Evolutionary conservation across 1,284 basidiomycete species (phyloP), one percentile per base, ranked within the genome.

Genomic region (Sporisorium iseilematis-ciliati): DNA sequence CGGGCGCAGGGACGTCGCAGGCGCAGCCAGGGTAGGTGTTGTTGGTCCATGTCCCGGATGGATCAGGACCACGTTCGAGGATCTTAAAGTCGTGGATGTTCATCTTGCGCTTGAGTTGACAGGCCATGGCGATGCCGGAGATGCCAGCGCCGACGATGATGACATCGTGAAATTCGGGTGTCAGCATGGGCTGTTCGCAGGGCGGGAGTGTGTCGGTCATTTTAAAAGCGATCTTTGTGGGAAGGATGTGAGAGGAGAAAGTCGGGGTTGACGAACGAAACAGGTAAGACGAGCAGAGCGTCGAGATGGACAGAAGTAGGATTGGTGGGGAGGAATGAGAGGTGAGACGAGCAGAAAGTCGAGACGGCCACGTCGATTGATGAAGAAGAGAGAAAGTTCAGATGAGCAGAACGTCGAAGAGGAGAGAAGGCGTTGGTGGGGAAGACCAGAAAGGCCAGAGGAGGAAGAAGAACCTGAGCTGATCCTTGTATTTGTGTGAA

Each of bases 1-100:
- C 78, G n/a, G 81, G 69, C 1, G 79, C 77, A 7, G 83, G 83
- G 4, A 85, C 79, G 43, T 84, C 83, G 51, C 81, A 83, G 0
- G 77, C 82, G 43, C 74, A 76, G 14, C 79, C 80, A 0, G 83
- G 83, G 55, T 85, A 82, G 14, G 68, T 65, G 63, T 82, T 82
- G 54, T 66, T 66, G 25, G 77, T 75, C 81, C 81, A 82, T 0
- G 79, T 81, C 4, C 79, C 81, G 2, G 77, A 66, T 3, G 71
- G 73, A 20, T 76, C 78, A 2, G 55, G 60, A 11, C 59, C 43
- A 11, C 63, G 57, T 33, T 82, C 81, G 38, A 82, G 64, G 26
- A 82, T 77, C 57, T 63, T 69, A 61, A 82, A 58, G 51, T 82
- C 79, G 53, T 73, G 69, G 33, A 82, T 67, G 48, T 69, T 73